Base-by-base conservation (phyloP, 306 rosid genomes). In the Dryas alaskensis region DNA sequence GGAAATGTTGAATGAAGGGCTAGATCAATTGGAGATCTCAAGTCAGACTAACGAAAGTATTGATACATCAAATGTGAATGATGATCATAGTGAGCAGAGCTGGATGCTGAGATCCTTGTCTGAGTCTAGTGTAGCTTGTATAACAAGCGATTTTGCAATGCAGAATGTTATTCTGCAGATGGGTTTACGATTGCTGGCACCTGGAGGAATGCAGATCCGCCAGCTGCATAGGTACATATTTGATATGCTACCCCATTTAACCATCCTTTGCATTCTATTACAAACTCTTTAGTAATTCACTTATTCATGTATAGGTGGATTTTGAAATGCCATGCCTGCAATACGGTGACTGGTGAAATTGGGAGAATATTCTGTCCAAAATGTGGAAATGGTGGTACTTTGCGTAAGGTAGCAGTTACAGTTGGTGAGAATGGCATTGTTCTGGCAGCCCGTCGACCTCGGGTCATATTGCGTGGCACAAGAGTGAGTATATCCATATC, bases 381-480 rank as follows among this genome's bases (percentile, higher is more conserved):
- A 69, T 92, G 99, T 83, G 99, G 99, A 80, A 95, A 92, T 78
- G 99, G 99, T 72, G 99, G 98, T 68, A 95, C 98, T 78, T 81
- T 95, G 79, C 93, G 91, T 44, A 95, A 95, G 84, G 98, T 95
- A 17, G 99, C 99, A 49, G 99, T 95, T 79, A 95, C 96, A 48
- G 98, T 95, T 73, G 96, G 93, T 69, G 98, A 95, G 80, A 95
- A 92, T 81, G 99, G 98, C 78, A 71, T 92, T 79, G 78, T 87
- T 68, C 53, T 88, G 76, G 92, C 93, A 16, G 93, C 81, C 46
- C 95, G 92, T 51, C 85, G 85, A 60, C 97, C 98, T 9, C 84
- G 92, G 70, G 72, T 89, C 60, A 81, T 77, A 40, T 70, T 95
- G 80, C 98, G 93, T n/a, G 99, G 99, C 80, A 95, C 99, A 51